phyloP scores from a whole-genome alignment of 2,329 filamentous ascomycete species.

The Pseudogymnoascus sp. region DNA sequence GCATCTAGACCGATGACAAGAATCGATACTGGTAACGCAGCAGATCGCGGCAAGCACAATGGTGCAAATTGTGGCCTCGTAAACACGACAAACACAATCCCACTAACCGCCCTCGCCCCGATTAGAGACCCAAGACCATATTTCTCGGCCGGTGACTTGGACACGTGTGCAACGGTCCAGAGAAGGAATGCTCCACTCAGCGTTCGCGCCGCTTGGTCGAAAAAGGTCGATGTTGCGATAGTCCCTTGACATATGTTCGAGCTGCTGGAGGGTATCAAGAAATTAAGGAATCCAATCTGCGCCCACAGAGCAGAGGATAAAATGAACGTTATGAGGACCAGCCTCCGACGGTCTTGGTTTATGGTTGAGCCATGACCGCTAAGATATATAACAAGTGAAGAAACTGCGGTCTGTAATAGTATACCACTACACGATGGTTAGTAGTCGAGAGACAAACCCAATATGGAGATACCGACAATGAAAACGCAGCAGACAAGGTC shows the following conservation, averaged over 20 bases:
- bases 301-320: constrained; percentile 25
- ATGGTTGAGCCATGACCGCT: constrained; percentile 25
- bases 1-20: constrained; percentile 24
- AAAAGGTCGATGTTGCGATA: constrained; percentile 23
- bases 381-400: constrained; percentile 23
- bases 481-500: constrained; percentile 27
- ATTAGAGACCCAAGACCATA: constrained; percentile 24
- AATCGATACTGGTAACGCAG: constrained; percentile 23
- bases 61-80: constrained; percentile 26
- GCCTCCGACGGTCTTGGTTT: constrained; percentile 29
- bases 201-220: constrained; percentile 27
- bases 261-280: constrained; percentile 19
- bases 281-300: constrained; percentile 25
- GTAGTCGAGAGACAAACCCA: constrained; percentile 9
- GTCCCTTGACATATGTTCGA: constrained; percentile 22
- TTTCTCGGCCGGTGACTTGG: constrained; percentile 20
- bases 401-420: constrained; percentile 25
- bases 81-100: constrained; percentile 24
- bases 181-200: constrained; percentile 27
- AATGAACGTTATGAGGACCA: constrained; percentile 30
- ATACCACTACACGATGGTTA: constrained; percentile 24
- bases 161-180: constrained; percentile 25
- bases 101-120: constrained; percentile 22
- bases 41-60: constrained; percentile 24
- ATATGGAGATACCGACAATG: constrained; percentile 22